A percentile compares a stretch with the other conserved stretches of the same genome.
Evolutionary conservation across 306 rosid genomes (phyloP).

Genomic region (Mimosa pudica): DNA sequence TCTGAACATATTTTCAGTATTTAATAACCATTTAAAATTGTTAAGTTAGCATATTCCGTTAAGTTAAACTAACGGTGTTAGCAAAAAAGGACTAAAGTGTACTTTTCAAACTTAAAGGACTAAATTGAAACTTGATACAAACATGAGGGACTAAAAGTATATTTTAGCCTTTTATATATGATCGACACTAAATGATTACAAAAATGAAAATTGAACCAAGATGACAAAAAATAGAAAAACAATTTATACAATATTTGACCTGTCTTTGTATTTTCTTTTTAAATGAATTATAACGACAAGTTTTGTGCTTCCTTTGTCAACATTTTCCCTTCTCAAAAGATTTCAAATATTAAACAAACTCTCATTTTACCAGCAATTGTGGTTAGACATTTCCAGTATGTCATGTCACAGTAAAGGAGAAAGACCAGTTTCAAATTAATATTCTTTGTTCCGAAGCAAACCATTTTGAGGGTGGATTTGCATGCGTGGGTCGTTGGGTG

Average conservation of each 20-base stretch:
- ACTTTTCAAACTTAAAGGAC: too few species aligned
- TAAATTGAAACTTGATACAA: too few species aligned
- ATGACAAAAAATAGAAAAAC: neutral
- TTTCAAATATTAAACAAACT: neutral
- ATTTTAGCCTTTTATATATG: neutral
- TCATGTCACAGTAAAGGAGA: neutral
- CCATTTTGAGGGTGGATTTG: neutral
- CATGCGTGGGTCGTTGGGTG: neutral
- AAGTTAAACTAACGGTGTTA: too few species aligned
- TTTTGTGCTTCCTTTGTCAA: neutral
- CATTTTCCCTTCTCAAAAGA: neutral
- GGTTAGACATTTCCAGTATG: neutral
- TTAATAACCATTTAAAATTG: too few species aligned
- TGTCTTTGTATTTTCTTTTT: neutral
- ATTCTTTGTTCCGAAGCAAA: neutral
- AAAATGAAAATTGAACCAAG: neutral
- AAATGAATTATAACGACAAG: neutral
- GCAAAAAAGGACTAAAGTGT: too few species aligned
- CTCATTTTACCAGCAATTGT: neutral
- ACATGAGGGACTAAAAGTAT: too few species aligned
- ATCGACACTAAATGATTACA: neutral
- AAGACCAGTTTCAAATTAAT: neutral
- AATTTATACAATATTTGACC: neutral
- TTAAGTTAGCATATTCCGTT: too few species aligned
- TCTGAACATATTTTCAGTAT: too few species aligned